phyloP scores from a whole-genome alignment of 2,329 filamentous ascomycete genomes.

The Plectosphaerella cucumerina region DNA sequence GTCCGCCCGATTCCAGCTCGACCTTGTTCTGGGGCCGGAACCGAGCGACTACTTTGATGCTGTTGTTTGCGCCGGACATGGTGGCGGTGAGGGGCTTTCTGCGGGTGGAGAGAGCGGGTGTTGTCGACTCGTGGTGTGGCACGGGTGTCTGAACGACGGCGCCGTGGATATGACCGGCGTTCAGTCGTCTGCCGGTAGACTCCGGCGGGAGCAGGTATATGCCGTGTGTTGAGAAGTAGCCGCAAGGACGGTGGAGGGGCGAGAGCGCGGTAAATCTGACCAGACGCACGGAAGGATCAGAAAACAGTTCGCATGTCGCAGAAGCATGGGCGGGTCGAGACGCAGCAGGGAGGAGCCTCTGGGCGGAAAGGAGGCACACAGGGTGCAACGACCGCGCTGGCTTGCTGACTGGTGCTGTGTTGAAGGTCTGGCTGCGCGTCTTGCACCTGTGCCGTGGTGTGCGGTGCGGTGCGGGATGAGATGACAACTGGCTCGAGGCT shows the following conservation, averaged over 20 bases:
- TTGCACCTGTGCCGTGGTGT: too few species aligned
- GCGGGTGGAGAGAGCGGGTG: background rate
- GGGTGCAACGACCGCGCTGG: too few species aligned
- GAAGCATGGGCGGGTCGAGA: background rate
- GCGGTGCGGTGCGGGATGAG: too few species aligned
- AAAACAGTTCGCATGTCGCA: conserved; percentile 1
- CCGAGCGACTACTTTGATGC: conserved; percentile 88
- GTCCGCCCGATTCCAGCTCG: conserved; percentile 84
- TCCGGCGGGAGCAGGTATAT: too few species aligned
- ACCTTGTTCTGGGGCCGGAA: conserved; percentile 96
- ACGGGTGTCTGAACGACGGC: background rate
- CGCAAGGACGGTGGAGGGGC: too few species aligned
- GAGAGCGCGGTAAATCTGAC: too few species aligned
- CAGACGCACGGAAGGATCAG: background rate
- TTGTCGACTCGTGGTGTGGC: background rate
- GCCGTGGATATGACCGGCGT: background rate
- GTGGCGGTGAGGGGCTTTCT: conserved; percentile 23
- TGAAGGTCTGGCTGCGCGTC: too few species aligned
- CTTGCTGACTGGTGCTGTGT: too few species aligned
- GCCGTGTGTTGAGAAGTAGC: background rate
- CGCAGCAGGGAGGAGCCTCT: background rate
- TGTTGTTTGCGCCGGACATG: conserved; percentile 60
- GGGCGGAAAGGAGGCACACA: background rate
- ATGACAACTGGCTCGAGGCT: too few species aligned
- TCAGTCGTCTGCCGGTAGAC: too few species aligned